Evolutionary conservation across 2,329 filamentous ascomycete genomes (phyloP).

Genomic region (Rosellinia necatrix): DNA sequence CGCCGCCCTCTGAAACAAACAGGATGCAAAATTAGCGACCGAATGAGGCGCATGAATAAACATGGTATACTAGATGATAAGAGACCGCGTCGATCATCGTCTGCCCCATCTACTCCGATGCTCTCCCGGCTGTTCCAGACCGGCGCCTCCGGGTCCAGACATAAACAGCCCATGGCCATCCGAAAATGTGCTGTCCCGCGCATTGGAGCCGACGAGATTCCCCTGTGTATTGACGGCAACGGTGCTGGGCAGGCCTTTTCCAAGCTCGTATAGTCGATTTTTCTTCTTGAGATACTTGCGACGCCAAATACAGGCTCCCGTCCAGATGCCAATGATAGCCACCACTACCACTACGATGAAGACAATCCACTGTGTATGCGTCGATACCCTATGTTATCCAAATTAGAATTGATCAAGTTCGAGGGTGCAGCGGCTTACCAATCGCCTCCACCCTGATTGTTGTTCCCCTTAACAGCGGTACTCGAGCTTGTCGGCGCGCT

Average conservation of each 20-base stretch:
- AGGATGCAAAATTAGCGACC: background rate
- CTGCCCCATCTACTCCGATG: constrained; percentile 53
- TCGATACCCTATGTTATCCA: constrained; percentile 59
- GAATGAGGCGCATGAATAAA: constrained; percentile 6
- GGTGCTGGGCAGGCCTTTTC: constrained; percentile 48
- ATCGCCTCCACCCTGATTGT: constrained; percentile 45
- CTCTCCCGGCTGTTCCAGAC: constrained; percentile 46
- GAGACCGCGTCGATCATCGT: constrained; percentile 8
- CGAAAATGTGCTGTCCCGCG: constrained; percentile 36
- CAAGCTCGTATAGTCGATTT: constrained; percentile 60
- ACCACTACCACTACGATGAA: constrained; percentile 78
- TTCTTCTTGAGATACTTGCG: constrained; percentile 73
- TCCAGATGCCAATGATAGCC: constrained; percentile 68
- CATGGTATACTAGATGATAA: background rate
- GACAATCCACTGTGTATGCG: constrained; percentile 80
- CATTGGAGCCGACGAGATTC: constrained; percentile 37
- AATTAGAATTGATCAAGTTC: constrained; percentile 5
- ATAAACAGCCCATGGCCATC: constrained; percentile 45
- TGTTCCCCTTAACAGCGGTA: constrained; percentile 34
- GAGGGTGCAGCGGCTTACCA: constrained; percentile 48
- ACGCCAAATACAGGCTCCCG: constrained; percentile 72
- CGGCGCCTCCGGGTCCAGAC: constrained; percentile 38
- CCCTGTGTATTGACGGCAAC: constrained; percentile 43
- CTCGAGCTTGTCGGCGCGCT: constrained; percentile 34
- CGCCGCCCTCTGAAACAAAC: constrained; percentile 11